Conservation (phyloP, 148 eudicot genomes). For the Cornus florida region DNA sequence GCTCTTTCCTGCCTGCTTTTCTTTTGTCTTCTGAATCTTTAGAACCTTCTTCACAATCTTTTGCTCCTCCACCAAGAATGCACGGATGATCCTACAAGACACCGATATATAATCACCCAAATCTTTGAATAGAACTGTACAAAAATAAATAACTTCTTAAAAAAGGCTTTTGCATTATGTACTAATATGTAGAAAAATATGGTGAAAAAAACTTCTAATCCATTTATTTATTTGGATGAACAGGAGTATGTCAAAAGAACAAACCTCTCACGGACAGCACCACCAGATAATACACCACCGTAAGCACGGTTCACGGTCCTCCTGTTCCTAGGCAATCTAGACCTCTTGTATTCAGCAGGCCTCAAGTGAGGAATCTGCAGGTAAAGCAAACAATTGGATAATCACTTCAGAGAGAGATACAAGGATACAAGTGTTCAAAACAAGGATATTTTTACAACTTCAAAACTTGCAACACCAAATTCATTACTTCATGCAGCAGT, state of each 20-base stretch:
- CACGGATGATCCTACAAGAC: constrained; percentile 32
- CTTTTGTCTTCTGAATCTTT: constrained; percentile 45
- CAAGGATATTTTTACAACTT: neutral
- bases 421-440: too few relatives aligned
- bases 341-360: constrained; percentile 18
- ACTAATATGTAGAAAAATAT: too few relatives aligned
- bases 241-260: neutral
- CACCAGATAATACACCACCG: constrained; percentile 37
- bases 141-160: neutral
- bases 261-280: constrained; percentile 41
- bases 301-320: constrained; percentile 43
- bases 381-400: neutral
- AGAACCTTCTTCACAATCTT: constrained; percentile 31
- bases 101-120: neutral
- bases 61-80: constrained; percentile 44
- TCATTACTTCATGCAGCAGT: neutral
- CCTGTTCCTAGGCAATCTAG: constrained; percentile 37
- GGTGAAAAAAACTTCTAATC: too few relatives aligned
- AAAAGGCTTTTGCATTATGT: neutral
- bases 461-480: neutral
- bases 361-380: constrained; percentile 25
- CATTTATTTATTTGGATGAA: too few relatives aligned
- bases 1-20: constrained; percentile 30
- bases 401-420: too few relatives aligned
- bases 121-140: too few relatives aligned